Conservation (phyloP, 495 filamentous ascomycete species). For the Tuber magnatum region DNA sequence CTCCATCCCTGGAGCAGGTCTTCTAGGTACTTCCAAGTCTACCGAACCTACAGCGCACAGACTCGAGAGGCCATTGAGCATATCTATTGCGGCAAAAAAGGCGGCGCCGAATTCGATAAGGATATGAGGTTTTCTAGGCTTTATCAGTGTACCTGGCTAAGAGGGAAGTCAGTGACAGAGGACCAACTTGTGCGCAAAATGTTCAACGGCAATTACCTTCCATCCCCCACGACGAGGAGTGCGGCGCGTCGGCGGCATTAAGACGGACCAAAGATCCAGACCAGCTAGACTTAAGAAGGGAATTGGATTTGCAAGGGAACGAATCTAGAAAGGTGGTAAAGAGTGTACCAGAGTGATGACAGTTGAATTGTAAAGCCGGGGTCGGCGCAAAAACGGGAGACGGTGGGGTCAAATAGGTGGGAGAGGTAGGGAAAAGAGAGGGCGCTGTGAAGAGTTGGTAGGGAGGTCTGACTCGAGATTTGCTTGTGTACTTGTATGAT, state of each 20-base stretch:
- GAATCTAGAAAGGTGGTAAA: background rate
- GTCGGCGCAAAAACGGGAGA: background rate
- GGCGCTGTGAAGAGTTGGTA: background rate
- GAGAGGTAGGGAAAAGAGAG: background rate
- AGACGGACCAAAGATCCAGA: background rate
- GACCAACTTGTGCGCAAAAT: background rate
- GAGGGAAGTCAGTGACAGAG: background rate
- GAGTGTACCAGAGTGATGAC: background rate
- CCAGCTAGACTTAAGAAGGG: background rate
- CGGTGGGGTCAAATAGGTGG: background rate
- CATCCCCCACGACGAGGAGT: background rate
- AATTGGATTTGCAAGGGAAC: background rate
- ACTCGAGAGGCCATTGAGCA: constrained; percentile 33
- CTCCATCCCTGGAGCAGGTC: constrained; percentile 26
- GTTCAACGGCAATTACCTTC: background rate
- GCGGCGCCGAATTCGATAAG: background rate
- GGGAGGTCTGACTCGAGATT: background rate
- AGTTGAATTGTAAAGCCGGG: background rate
- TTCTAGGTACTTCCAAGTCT: constrained; percentile 26
- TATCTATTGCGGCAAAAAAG: constrained; percentile 16
- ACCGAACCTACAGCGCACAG: constrained; percentile 34
- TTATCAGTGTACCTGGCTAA: background rate
- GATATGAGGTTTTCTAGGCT: background rate
- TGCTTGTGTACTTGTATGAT: background rate
- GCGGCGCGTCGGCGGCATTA: background rate